These are phyloP conservation scores for Penicillium sp. DNA, from an alignment of 2,329 filamentous ascomycete species.

Conservation along the genomic window DNA sequence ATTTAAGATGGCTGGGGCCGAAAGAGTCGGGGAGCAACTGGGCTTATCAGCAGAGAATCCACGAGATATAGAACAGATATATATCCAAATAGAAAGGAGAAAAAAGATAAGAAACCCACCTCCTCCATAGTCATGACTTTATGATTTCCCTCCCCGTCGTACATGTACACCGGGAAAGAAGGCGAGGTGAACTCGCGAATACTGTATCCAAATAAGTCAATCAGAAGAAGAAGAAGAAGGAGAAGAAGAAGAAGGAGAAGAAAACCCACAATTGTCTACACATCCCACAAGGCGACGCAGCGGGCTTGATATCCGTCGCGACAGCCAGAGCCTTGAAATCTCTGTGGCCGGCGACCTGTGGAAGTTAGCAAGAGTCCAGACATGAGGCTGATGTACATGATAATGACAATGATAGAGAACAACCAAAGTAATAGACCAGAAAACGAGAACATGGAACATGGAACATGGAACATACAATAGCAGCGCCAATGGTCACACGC, in stretches of 20 bases:
- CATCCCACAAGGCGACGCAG: slow-evolving; percentile 78
- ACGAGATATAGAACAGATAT: background rate
- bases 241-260: background rate
- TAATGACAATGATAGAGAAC: background rate
- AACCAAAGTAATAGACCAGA: too few species aligned
- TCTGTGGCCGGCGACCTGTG: slow-evolving; percentile 38
- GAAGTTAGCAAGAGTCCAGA: background rate
- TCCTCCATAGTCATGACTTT: slow-evolving; percentile 32
- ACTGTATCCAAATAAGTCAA: slow-evolving; percentile 19
- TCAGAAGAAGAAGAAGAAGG: background rate
- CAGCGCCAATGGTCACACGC: slow-evolving; percentile 74
- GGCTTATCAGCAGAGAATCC: slow-evolving; percentile 1
- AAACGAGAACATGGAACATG: too few species aligned
- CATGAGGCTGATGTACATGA: background rate
- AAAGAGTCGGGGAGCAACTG: slow-evolving; percentile 62
- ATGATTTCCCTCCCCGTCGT: slow-evolving; percentile 67
- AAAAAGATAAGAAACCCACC: slow-evolving; percentile 21
- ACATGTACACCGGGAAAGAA: slow-evolving; percentile 79
- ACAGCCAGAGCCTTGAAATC: slow-evolving; percentile 74
- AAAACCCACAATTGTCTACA: slow-evolving; percentile 70
- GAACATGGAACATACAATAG: slow-evolving; percentile 46
- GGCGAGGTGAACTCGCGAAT: slow-evolving; percentile 67
- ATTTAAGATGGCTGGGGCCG: slow-evolving; percentile 50
- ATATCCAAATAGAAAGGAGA: background rate
- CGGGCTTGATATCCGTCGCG: slow-evolving; percentile 64